These are phyloP conservation scores for Colletotrichum truncatum DNA, from an alignment of 2,329 filamentous ascomycete genomes.

Conservation along the genomic window DNA sequence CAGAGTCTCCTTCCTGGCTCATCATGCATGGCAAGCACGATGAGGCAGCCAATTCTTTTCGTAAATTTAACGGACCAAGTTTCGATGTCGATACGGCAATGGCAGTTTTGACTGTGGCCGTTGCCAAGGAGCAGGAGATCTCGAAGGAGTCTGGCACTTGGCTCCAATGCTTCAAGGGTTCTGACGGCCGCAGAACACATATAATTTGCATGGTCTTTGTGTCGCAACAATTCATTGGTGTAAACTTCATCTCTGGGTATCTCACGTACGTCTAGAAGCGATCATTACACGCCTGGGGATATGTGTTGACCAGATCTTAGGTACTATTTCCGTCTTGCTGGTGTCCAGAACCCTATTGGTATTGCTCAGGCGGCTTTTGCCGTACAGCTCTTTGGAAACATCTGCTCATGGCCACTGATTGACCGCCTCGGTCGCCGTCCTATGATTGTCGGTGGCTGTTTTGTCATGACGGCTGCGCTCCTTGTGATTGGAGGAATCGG, in stretches of 20 bases:
- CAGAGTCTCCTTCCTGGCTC: constrained; percentile 35
- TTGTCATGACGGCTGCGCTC: constrained; percentile 37
- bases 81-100: constrained; percentile 36
- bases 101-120: constrained; percentile 32
- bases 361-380: constrained; percentile 40
- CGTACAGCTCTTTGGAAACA: constrained; percentile 41
- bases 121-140: constrained; percentile 34
- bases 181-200: constrained; percentile 37
- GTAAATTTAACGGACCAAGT: constrained; percentile 36
- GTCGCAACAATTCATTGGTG: constrained; percentile 39
- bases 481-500: constrained; percentile 43
- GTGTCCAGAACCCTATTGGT: constrained; percentile 37
- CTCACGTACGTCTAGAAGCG: constrained; percentile 31
- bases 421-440: constrained; percentile 40
- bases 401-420: constrained; percentile 40
- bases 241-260: constrained; percentile 40
- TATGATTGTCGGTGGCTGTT: constrained; percentile 38
- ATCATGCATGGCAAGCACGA: constrained; percentile 30
- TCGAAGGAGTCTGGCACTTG: constrained; percentile 33
- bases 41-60: constrained; percentile 32
- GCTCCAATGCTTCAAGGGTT: constrained; percentile 39
- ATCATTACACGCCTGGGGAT: constrained; percentile 60
- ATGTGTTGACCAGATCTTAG: constrained; percentile 38
- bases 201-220: constrained; percentile 42
- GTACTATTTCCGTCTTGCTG: constrained; percentile 39